A percentile compares a stretch with the other conserved stretches of the same genome.
phyloP scores from a whole-genome alignment of 306 rosid genomes.

The Cucurbita pepo region DNA sequence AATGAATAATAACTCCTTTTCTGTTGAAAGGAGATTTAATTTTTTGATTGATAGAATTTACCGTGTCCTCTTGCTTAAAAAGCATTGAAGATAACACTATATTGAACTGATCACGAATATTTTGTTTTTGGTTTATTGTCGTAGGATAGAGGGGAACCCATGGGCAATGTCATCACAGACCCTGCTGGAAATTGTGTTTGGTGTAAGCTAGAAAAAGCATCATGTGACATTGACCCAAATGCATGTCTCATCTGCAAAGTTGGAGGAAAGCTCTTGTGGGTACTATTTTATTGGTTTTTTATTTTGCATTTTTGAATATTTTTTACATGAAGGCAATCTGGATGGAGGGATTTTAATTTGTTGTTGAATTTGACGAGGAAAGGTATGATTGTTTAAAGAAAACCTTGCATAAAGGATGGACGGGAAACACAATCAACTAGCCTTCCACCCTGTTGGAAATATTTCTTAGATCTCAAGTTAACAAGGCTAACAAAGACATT shows the following conservation, averaged over 20 bases:
- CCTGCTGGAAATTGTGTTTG: constrained; percentile 10
- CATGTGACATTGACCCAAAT: constrained; percentile 16
- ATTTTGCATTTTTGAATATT: neutral
- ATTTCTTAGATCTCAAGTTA: neutral
- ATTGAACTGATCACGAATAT: neutral
- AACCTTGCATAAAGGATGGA: neutral
- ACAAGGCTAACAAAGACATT: neutral
- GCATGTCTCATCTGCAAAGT: constrained; percentile 40
- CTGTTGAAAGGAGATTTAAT: neutral
- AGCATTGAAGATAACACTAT: neutral
- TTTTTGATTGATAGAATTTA: neutral
- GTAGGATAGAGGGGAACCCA: constrained; percentile 37
- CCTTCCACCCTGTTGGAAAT: neutral
- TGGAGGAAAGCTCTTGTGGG: constrained; percentile 68
- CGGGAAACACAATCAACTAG: neutral
- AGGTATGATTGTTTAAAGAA: neutral
- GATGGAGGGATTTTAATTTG: neutral
- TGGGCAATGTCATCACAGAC: constrained; percentile 9
- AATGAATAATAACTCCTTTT: neutral
- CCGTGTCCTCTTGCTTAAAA: neutral
- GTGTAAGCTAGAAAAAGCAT: constrained; percentile 26
- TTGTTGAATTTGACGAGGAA: neutral
- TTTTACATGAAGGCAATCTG: neutral
- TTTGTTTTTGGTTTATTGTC: constrained; percentile 20
- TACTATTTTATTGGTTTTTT: constrained; percentile 21